Evolutionary conservation across 305 asterid genomes (phyloP), one percentile per base, ranked within the genome.

Genomic region (Fraxinus baroniana): DNA sequence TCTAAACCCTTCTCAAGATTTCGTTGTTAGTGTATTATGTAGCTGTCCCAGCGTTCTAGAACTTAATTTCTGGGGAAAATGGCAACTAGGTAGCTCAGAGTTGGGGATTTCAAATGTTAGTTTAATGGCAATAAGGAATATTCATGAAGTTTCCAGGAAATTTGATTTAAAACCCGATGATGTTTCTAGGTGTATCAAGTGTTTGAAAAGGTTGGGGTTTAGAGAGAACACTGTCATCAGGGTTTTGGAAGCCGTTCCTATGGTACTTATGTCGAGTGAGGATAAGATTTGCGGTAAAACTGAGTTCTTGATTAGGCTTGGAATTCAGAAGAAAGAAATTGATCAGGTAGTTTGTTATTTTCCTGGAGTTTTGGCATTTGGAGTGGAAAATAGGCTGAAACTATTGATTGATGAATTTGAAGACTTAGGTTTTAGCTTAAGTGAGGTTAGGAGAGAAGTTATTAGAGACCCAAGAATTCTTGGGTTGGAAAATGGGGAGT

Each of bases 401-500:
- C 93, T 89, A 33, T 83, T 95, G 86, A 17, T 93, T 49, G 87
- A 87, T 83, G 99, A 95, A 85, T 95, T 95, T 86, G 26, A 36
- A 15, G 91, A 81, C 75, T 87, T 91, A 76, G 98, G 97, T 22
- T 89, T 94, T 84, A 81, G 86, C 74, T 82, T 75, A 62, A 88
- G 85, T 62, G 91, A 86, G 77, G 85, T 93, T 18, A 92, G 83
- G 88, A 86, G 84, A 78, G 95, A 94, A 86, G 85, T 91, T 57
- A 57, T 89, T 12, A 86, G 91, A 86, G 87, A 95, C 70, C 97
- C 98, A 0, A 77, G 57, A 74, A 87, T 92, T 85, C 94, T 95
- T 80, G 93, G 92, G 37, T 68, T 93, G 81, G 98, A 93, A 84
- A 89, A 84, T 26, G 97, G 98, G 77, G 98, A 95, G 91, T 85